Evolutionary conservation across 2,329 filamentous ascomycete genomes (phyloP).

Genomic region (Microsporum canis): DNA sequence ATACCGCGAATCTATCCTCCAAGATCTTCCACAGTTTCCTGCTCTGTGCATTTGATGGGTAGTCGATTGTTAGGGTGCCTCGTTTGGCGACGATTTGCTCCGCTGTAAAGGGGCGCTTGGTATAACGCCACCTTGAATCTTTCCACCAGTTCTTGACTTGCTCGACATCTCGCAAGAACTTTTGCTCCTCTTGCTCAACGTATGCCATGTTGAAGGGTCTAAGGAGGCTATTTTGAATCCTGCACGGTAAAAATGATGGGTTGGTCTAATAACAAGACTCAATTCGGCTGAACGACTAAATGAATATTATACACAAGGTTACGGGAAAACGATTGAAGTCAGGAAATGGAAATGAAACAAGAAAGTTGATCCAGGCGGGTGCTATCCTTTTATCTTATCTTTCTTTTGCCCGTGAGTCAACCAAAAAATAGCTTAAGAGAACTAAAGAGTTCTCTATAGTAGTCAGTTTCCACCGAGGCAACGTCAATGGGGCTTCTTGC

Average conservation of each 20-base stretch:
- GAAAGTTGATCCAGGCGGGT: slow-evolving; percentile 9
- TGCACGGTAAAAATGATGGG: slow-evolving; percentile 8
- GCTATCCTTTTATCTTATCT: neutral
- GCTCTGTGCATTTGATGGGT: slow-evolving; percentile 74
- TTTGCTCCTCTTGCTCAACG: slow-evolving; percentile 56
- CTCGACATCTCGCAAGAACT: slow-evolving; percentile 72
- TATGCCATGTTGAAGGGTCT: slow-evolving; percentile 27
- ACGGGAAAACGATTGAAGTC: slow-evolving; percentile 11
- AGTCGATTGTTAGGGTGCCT: slow-evolving; percentile 79
- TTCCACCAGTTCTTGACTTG: slow-evolving; percentile 91
- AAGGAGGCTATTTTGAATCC: neutral
- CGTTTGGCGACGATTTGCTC: slow-evolving; percentile 96
- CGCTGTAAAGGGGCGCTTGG: slow-evolving; percentile 83
- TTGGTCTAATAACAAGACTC: slow-evolving; percentile 7
- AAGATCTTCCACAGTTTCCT: slow-evolving; percentile 94
- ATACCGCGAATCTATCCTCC: slow-evolving; percentile 72
- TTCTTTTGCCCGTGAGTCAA: neutral
- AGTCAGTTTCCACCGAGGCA: neutral
- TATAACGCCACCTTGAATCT: slow-evolving; percentile 83
- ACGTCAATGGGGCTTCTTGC: neutral
- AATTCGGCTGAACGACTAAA: slow-evolving; percentile 9
- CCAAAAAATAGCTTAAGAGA: neutral
- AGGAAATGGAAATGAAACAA: slow-evolving; percentile 3
- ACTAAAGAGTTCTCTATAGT: neutral
- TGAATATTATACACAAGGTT: neutral